Evolutionary conservation across 352 stramenopile species (phyloP).

Genomic region (Phytophthora sansomeana): DNA sequence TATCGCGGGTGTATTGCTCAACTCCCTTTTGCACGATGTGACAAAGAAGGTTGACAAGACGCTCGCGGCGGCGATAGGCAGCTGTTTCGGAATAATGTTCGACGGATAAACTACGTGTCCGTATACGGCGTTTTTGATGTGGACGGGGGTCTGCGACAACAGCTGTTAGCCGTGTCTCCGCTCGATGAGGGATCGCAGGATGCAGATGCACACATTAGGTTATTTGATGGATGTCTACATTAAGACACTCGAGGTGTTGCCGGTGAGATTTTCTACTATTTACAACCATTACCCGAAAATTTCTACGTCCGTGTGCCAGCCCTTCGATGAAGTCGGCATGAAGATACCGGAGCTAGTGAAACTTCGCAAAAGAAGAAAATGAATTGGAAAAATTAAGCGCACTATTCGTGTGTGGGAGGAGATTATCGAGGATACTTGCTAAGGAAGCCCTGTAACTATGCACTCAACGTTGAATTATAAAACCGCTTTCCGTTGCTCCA

Average conservation of each 20-base stretch:
- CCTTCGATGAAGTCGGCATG: too few relatives aligned
- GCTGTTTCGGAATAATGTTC: constrained; percentile 9
- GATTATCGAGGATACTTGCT: too few relatives aligned
- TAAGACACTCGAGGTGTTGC: background rate
- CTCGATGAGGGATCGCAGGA: background rate
- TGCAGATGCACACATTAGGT: background rate
- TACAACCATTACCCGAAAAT: too few relatives aligned
- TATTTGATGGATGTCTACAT: constrained; percentile 5
- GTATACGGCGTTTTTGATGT: background rate
- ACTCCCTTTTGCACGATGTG: background rate
- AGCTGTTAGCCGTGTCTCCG: background rate
- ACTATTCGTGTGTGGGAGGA: too few relatives aligned
- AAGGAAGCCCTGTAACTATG: too few relatives aligned
- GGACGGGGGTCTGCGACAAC: background rate
- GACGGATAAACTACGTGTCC: constrained; percentile 14
- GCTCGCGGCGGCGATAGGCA: background rate
- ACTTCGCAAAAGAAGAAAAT: too few relatives aligned
- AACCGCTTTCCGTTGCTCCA: too few relatives aligned
- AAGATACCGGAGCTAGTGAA: too few relatives aligned
- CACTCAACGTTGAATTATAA: too few relatives aligned
- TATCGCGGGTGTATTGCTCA: constrained; percentile 5
- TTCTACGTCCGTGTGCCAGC: too few relatives aligned
- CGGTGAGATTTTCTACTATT: too few relatives aligned
- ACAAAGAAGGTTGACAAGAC: constrained; percentile 9
- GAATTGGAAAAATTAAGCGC: too few relatives aligned